phyloP scores from a whole-genome alignment of 106 monocot genomes.

The Iris macrosiphon region DNA sequence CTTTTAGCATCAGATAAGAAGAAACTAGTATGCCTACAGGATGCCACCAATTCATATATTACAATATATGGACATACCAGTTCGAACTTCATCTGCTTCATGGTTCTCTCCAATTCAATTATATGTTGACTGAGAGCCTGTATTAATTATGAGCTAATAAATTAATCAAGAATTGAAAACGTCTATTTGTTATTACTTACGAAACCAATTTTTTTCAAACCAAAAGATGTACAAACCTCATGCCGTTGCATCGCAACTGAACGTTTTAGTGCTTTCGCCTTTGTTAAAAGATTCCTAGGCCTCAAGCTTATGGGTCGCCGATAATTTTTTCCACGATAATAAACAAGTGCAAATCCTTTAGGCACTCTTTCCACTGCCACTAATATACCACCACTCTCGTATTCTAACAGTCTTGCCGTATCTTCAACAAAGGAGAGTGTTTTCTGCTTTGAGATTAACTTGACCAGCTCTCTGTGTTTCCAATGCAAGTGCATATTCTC shows the following conservation, averaged over 20 bases:
- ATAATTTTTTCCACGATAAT: constrained; percentile 98
- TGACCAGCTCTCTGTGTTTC: constrained; percentile 98
- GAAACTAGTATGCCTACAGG: no score
- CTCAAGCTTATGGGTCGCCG: constrained; percentile 76
- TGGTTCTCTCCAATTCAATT: constrained; percentile 41
- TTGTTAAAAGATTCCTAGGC: constrained; percentile 94
- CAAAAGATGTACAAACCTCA: constrained; percentile 58
- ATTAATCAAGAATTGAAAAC: not conserved
- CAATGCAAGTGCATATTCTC: constrained; percentile 99
- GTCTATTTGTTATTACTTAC: not conserved
- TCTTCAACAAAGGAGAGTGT: constrained; percentile 95
- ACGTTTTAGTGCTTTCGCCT: constrained; percentile 92
- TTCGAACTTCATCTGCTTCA: constrained; percentile 53
- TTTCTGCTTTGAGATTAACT: constrained; percentile 93
- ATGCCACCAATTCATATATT: no score
- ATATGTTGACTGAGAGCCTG: constrained; percentile 81
- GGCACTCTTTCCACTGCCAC: constrained; percentile 91
- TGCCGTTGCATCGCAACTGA: constrained; percentile 97
- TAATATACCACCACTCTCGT: constrained; percentile 95
- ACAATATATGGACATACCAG: constrained; percentile 34
- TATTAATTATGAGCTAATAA: constrained; percentile 12
- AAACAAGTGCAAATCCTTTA: constrained; percentile 89
- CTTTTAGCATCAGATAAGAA: no score
- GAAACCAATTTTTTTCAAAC: not conserved
- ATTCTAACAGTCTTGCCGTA: constrained; percentile 77